These are phyloP conservation scores for Lycium ferocissimum DNA, from an alignment of 257 asterid genomes.

Conservation along the genomic window DNA sequence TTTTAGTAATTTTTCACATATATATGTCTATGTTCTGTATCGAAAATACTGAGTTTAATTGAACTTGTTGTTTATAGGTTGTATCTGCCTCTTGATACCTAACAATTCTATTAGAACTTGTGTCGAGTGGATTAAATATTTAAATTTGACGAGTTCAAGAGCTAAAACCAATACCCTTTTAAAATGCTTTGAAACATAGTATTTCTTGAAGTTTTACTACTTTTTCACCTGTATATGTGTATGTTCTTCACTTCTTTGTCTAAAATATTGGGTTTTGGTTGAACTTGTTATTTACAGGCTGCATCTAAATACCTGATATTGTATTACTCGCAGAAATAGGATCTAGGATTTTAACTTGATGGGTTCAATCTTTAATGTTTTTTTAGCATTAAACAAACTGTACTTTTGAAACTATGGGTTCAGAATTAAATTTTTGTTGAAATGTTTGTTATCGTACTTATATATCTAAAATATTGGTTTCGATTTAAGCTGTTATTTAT, in stretches of 20 bases:
- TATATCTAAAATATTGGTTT: slow-evolving; percentile 1
- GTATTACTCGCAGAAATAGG: neutral
- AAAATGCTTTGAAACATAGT: neutral
- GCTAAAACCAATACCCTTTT: neutral
- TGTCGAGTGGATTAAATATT: neutral
- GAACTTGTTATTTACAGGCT: neutral
- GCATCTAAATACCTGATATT: neutral
- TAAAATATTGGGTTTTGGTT: neutral
- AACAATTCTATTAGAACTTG: neutral
- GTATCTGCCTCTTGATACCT: neutral
- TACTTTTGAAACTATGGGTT: neutral
- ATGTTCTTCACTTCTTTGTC: neutral
- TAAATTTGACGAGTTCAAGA: neutral
- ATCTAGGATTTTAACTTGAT: neutral
- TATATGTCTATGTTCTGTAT: neutral
- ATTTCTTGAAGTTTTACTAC: slow-evolving; percentile 4
- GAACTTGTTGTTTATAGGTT: neutral
- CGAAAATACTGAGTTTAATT: neutral
- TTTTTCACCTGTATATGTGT: neutral
- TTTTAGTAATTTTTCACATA: neutral
- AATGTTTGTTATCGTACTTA: neutral
- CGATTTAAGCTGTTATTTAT: neutral
- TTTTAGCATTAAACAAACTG: neutral
- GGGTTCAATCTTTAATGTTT: neutral
- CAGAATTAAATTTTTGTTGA: neutral